phyloP scores from a whole-genome alignment of 2,329 filamentous ascomycete genomes.

The Paraphaeosphaeria sporulosa region DNA sequence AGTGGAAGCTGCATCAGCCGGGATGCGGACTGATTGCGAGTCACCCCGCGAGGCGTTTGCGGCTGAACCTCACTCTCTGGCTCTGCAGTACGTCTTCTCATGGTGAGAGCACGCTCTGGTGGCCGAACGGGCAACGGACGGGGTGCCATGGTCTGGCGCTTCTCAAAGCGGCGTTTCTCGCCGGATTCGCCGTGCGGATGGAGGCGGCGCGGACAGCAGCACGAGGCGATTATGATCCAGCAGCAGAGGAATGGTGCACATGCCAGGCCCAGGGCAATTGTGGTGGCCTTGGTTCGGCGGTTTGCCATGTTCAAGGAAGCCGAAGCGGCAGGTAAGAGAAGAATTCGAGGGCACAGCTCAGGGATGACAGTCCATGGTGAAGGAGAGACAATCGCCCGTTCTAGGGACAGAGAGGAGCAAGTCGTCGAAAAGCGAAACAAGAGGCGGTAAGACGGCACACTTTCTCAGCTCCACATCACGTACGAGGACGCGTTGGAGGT shows the following conservation, averaged over 20 bases:
- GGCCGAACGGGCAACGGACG: conserved; percentile 26
- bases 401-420: neutral
- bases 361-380: conserved; percentile 10
- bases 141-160: conserved; percentile 28
- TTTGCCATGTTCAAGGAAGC: conserved; percentile 16
- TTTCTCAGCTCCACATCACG: too few species aligned
- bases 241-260: conserved; percentile 30
- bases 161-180: conserved; percentile 31
- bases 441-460: neutral
- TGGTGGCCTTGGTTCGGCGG: conserved; percentile 14
- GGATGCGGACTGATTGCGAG: conserved; percentile 25
- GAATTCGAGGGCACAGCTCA: neutral
- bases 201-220: conserved; percentile 27
- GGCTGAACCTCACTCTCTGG: neutral
- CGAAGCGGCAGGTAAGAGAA: neutral
- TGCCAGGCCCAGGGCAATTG: conserved; percentile 23
- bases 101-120: conserved; percentile 23
- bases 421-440: neutral
- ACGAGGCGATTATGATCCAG: conserved; percentile 27
- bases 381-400: neutral
- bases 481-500: too few species aligned
- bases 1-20: conserved; percentile 27
- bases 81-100: conserved; percentile 14
- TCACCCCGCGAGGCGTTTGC: conserved; percentile 14
- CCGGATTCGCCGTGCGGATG: conserved; percentile 23